Conservation (phyloP, 192 early-diverging fungal species). For the Linnemannia hyalina region DNA sequence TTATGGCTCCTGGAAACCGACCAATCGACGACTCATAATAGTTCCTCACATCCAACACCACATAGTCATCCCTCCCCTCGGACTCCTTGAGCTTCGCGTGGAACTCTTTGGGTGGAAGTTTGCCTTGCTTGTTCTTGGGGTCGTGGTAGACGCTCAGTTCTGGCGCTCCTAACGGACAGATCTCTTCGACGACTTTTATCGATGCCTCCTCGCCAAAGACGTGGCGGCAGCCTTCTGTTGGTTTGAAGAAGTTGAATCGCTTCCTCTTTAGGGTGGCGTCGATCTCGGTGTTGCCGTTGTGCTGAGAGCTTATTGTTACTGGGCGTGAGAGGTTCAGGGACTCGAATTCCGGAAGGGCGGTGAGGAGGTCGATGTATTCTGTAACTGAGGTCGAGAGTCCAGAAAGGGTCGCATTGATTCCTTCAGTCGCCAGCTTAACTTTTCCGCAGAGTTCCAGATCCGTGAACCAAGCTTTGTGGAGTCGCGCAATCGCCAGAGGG, state of each 20-base stretch:
- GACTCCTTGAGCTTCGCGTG: conserved; percentile 59
- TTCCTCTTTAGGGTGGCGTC: conserved; percentile 6
- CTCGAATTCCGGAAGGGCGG: conserved; percentile 19
- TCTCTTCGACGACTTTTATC: conserved; percentile 73
- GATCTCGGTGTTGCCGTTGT: neutral
- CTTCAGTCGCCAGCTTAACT: conserved; percentile 68
- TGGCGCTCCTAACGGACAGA: conserved; percentile 70
- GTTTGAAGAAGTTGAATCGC: conserved; percentile 71
- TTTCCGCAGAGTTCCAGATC: conserved; percentile 59
- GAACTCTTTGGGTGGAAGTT: conserved; percentile 65
- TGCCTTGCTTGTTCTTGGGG: conserved; percentile 45
- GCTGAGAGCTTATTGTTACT: neutral
- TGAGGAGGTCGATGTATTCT: conserved; percentile 63
- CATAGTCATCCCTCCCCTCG: conserved; percentile 48
- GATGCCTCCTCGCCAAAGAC: conserved; percentile 67
- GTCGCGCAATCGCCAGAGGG: conserved; percentile 51
- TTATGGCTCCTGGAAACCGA: conserved; percentile 68
- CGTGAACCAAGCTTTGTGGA: conserved; percentile 54
- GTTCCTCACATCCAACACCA: conserved; percentile 74
- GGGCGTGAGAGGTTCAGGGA: conserved; percentile 11
- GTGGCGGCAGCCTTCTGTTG: conserved; percentile 71
- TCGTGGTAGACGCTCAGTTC: conserved; percentile 55
- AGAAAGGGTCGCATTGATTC: conserved; percentile 76
- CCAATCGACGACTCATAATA: conserved; percentile 78
- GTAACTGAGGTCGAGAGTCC: conserved; percentile 58